Evolutionary conservation across 2,329 filamentous ascomycete species (phyloP).

Genomic region (Botrytis galanthina): DNA sequence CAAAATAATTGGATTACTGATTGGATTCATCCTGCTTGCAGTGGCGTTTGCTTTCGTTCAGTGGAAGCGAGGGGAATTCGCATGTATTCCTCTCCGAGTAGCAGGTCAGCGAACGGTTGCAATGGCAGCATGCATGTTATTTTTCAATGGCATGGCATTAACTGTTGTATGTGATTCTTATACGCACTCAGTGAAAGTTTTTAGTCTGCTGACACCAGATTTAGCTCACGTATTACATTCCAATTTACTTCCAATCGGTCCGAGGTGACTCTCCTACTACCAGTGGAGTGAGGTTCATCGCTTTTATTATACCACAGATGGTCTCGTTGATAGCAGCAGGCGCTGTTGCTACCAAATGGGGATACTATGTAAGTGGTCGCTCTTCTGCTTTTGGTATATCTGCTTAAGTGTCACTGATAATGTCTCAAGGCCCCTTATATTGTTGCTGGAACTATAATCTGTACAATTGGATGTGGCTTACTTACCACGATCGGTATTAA

Average conservation of each 20-base stretch:
- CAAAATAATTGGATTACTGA: constrained; percentile 39
- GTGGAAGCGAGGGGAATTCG: constrained; percentile 15
- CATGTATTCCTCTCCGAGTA: constrained; percentile 40
- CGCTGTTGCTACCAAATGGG: neutral
- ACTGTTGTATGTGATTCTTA: constrained; percentile 19
- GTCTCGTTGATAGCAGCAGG: neutral
- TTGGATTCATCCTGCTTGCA: constrained; percentile 36
- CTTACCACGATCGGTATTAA: constrained; percentile 32
- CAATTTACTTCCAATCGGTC: constrained; percentile 40
- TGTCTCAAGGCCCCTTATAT: constrained; percentile 20
- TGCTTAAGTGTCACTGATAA: neutral
- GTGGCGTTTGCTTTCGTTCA: constrained; percentile 37
- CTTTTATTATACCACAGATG: neutral
- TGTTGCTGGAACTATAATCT: constrained; percentile 35
- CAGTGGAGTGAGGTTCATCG: neutral
- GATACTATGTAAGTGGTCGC: neutral
- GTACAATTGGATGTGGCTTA: constrained; percentile 6
- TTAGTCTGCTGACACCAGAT: neutral
- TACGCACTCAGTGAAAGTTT: neutral
- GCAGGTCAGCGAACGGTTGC: constrained; percentile 39
- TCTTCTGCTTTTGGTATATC: neutral
- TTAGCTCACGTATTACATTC: constrained; percentile 37
- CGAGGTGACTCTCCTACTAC: constrained; percentile 25
- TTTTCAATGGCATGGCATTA: constrained; percentile 30
- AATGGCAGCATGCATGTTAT: constrained; percentile 32